phyloP scores from a whole-genome alignment of 1,284 basidiomycete genomes.

The Ustilago hordei region DNA sequence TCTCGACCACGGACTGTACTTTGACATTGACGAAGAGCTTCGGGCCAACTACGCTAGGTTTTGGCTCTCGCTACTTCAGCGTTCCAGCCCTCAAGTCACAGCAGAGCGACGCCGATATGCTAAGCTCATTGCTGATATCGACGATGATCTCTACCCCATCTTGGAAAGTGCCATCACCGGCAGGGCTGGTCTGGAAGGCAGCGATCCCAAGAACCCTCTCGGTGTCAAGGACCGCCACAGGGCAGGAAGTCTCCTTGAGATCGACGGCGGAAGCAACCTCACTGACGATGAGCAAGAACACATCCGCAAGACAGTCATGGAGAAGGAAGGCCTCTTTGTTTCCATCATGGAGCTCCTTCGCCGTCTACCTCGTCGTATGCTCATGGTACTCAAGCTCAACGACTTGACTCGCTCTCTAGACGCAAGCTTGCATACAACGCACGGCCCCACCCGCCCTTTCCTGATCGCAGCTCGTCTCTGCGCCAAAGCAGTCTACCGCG shows the following conservation, averaged over 20 bases:
- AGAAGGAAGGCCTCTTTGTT: slow-evolving; percentile 67
- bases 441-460: slow-evolving; percentile 74
- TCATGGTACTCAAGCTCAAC: slow-evolving; percentile 69
- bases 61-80: slow-evolving; percentile 66
- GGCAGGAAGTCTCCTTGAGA: slow-evolving; percentile 62
- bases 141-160: slow-evolving; percentile 68
- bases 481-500: slow-evolving; percentile 83
- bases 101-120: slow-evolving; percentile 63
- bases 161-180: slow-evolving; percentile 68
- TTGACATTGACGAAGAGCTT: slow-evolving; percentile 66
- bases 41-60: slow-evolving; percentile 68
- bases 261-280: slow-evolving; percentile 55
- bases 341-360: slow-evolving; percentile 64
- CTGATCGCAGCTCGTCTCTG: slow-evolving; percentile 93
- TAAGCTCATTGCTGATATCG: slow-evolving; percentile 66
- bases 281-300: slow-evolving; percentile 67
- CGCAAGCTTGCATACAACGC: slow-evolving; percentile 73
- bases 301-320: slow-evolving; percentile 69
- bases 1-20: slow-evolving; percentile 68
- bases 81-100: slow-evolving; percentile 58
- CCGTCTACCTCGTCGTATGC: slow-evolving; percentile 65
- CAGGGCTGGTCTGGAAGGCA: slow-evolving; percentile 65
- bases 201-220: slow-evolving; percentile 62
- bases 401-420: slow-evolving; percentile 73
- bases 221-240: slow-evolving; percentile 61